These are phyloP conservation scores for Xanthoparmelia taractica DNA, from an alignment of 495 filamentous ascomycete species.

Conservation along the genomic window DNA sequence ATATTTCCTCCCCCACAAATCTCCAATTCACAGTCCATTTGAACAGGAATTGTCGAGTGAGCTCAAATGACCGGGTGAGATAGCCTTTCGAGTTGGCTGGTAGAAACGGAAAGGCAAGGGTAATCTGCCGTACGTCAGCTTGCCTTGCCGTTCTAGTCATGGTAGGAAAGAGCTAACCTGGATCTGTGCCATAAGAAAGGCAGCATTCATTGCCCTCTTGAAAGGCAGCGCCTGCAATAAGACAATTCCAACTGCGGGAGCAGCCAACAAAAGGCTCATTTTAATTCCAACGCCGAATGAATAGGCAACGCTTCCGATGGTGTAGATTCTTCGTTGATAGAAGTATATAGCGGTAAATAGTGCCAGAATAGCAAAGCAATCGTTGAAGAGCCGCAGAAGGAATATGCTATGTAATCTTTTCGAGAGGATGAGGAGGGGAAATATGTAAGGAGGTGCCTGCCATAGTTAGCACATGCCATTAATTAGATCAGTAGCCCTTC, in stretches of 20 bases:
- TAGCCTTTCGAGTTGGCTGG: constrained; percentile 61
- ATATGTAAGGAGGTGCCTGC: constrained; percentile 78
- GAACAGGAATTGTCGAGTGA: constrained; percentile 82
- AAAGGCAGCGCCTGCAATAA: constrained; percentile 63
- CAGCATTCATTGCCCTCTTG: constrained; percentile 54
- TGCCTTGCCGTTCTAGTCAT: not conserved
- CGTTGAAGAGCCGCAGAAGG: constrained; percentile 89
- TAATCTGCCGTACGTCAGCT: constrained; percentile 49
- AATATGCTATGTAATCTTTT: constrained; percentile 93
- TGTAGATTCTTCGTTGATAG: constrained; percentile 65
- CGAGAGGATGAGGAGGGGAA: constrained; percentile 79
- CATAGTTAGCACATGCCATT: not conserved
- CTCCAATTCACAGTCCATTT: constrained; percentile 99
- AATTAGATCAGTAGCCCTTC: not conserved
- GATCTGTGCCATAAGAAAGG: constrained; percentile 55
- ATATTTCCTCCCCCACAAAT: constrained; percentile 74
- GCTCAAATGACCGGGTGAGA: constrained; percentile 72
- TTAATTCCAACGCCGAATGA: constrained; percentile 78
- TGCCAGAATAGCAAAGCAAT: constrained; percentile 74
- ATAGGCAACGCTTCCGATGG: constrained; percentile 61
- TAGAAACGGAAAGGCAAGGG: constrained; percentile 69
- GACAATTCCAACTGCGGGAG: constrained; percentile 69
- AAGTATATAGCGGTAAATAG: constrained; percentile 74
- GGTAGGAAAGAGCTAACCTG: not conserved
- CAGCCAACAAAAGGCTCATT: constrained; percentile 78